Evolutionary conservation across 805 yeast genomes (phyloP).

Genomic region (Wickerhamiella musiphila): DNA sequence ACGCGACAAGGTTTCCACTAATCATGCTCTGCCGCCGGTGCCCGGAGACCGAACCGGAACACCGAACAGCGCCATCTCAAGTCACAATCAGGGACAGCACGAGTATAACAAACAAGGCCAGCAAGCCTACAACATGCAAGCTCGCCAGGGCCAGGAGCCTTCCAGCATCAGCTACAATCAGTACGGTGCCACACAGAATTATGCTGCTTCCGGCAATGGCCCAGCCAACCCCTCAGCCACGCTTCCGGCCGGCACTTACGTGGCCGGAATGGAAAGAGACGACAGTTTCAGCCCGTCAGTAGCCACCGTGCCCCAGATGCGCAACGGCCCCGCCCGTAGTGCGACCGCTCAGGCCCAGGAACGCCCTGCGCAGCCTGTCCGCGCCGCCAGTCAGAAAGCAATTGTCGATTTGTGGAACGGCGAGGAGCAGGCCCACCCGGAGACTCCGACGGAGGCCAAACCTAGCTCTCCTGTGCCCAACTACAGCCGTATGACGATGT

Average conservation of each 20-base stretch:
- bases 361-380: not conserved
- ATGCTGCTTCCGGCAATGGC: not conserved
- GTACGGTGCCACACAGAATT: too few species aligned
- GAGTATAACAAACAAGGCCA: too few species aligned
- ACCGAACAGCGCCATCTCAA: too few species aligned
- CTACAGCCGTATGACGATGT: conserved; percentile 8
- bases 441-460: conserved; percentile 6
- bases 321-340: conserved; percentile 4
- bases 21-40: too few species aligned
- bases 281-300: conserved; percentile 17
- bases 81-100: too few species aligned
- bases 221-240: not conserved
- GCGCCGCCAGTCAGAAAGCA: not conserved
- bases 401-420: not conserved
- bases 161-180: too few species aligned
- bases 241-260: conserved; percentile 19
- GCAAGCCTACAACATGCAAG: too few species aligned
- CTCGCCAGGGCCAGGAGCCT: too few species aligned
- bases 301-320: conserved; percentile 17
- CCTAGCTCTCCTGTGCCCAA: conserved; percentile 6
- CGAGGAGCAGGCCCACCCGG: not conserved
- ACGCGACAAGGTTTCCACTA: not conserved
- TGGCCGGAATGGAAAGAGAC: conserved; percentile 14
- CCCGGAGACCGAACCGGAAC: too few species aligned
- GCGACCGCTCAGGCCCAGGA: not conserved